Conservation (phyloP, 2,329 filamentous ascomycete genomes). For the Diaporthe sp. region DNA sequence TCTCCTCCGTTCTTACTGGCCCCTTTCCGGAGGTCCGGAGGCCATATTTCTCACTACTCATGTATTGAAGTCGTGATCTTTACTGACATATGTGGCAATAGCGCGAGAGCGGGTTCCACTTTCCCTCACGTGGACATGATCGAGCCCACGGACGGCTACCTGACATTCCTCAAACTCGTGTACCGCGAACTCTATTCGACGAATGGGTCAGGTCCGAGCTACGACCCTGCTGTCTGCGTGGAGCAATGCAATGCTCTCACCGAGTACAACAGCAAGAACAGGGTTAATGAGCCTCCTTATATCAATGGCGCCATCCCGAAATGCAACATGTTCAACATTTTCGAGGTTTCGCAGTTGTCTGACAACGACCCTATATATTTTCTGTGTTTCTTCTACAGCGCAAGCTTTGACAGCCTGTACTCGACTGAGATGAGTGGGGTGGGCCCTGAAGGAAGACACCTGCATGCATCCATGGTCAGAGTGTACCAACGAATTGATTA, state of each 20-base stretch:
- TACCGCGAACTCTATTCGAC: background rate
- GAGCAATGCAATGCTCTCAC: conserved; percentile 24
- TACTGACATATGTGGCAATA: background rate
- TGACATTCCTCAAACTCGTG: conserved; percentile 10
- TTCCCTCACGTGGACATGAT: background rate
- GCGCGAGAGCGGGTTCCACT: background rate
- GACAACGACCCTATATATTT: conserved; percentile 9
- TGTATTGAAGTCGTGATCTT: too few species aligned
- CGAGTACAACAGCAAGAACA: background rate
- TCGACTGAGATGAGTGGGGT: background rate
- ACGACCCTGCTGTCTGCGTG: conserved; percentile 22
- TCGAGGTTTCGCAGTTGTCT: background rate
- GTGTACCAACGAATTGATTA: conserved; percentile 30
- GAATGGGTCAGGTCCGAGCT: background rate
- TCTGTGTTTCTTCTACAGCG: conserved; percentile 20
- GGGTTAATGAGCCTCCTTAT: conserved; percentile 13
- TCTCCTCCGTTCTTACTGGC: background rate
- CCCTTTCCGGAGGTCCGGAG: background rate
- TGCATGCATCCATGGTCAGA: conserved; percentile 15
- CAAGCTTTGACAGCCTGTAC: conserved; percentile 31
- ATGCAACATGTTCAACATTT: conserved; percentile 32
- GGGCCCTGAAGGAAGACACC: background rate
- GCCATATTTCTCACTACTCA: background rate
- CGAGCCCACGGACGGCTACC: conserved; percentile 26
- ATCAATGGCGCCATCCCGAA: conserved; percentile 29